These are phyloP conservation scores for Schizosaccharomyces cryophilus DNA, from an alignment of 805 yeast species.

Conservation along the genomic window DNA sequence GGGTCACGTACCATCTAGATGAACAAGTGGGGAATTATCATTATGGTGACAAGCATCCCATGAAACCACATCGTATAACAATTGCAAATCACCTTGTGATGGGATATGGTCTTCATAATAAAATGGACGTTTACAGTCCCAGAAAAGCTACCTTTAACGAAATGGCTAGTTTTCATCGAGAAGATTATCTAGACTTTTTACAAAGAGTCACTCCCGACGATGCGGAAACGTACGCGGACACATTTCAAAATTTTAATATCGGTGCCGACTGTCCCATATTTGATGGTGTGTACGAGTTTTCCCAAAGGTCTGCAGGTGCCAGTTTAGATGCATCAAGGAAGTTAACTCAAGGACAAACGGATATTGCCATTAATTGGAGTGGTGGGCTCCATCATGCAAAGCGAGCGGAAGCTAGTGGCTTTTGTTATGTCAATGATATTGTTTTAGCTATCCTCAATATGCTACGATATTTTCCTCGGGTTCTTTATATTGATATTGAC, in stretches of 20 bases:
- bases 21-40: slow-evolving; percentile 61
- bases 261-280: slow-evolving; percentile 24
- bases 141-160: slow-evolving; percentile 63
- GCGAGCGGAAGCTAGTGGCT: slow-evolving; percentile 71
- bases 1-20: slow-evolving; percentile 70
- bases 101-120: slow-evolving; percentile 61
- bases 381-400: slow-evolving; percentile 90
- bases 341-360: slow-evolving; percentile 58
- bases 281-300: slow-evolving; percentile 53
- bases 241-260: neutral
- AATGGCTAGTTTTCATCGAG: slow-evolving; percentile 58
- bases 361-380: slow-evolving; percentile 78
- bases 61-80: slow-evolving; percentile 90
- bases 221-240: slow-evolving; percentile 13
- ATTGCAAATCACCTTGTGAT: slow-evolving; percentile 77
- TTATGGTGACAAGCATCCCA: slow-evolving; percentile 88
- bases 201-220: slow-evolving; percentile 57
- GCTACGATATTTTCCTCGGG: slow-evolving; percentile 62
- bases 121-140: slow-evolving; percentile 75
- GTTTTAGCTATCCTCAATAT: slow-evolving; percentile 63
- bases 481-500: slow-evolving; percentile 68
- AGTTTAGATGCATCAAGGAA: slow-evolving; percentile 43
- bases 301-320: slow-evolving; percentile 67
- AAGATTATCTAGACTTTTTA: slow-evolving; percentile 61
- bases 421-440: slow-evolving; percentile 75